Conservation (phyloP, 345 rosid genomes). For the Aquilaria sinensis region DNA sequence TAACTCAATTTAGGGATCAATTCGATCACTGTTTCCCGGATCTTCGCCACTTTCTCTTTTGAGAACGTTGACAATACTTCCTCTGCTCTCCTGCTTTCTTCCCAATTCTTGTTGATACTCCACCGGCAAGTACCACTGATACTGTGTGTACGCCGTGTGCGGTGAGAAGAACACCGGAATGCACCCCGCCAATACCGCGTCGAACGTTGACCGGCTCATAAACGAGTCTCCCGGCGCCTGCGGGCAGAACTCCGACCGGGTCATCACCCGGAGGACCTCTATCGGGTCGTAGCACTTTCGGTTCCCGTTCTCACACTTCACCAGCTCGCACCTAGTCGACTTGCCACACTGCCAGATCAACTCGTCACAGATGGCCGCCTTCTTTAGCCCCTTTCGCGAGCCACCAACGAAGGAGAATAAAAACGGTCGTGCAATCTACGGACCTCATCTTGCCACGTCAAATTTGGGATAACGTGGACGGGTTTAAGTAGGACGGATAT, state of each 20-base stretch:
- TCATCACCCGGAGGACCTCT: slow-evolving; percentile 30
- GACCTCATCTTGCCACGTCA: slow-evolving; percentile 31
- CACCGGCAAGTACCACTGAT: slow-evolving; percentile 38
- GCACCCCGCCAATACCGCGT: slow-evolving; percentile 44
- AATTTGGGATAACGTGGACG: slow-evolving; percentile 31
- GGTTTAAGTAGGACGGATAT: slow-evolving; percentile 58
- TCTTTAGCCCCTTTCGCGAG: slow-evolving; percentile 31
- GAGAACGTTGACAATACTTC: slow-evolving; percentile 28
- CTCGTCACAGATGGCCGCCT: slow-evolving; percentile 44
- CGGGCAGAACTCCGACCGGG: slow-evolving; percentile 35
- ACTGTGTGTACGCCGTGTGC: slow-evolving; percentile 61
- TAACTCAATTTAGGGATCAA: slow-evolving; percentile 43
- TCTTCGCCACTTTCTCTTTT: slow-evolving; percentile 18
- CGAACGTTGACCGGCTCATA: slow-evolving; percentile 49
- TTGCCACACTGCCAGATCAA: slow-evolving; percentile 38
- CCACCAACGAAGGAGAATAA: slow-evolving; percentile 54
- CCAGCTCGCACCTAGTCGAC: slow-evolving; percentile 33
- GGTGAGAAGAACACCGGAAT: slow-evolving; percentile 56
- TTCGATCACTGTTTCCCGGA: slow-evolving; percentile 27
- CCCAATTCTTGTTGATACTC: slow-evolving; percentile 17
- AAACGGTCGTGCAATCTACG: slow-evolving; percentile 25
- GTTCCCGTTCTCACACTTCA: slow-evolving; percentile 18
- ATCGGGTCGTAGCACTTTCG: slow-evolving; percentile 31
- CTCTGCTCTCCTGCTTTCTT: slow-evolving; percentile 19
- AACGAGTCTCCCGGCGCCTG: slow-evolving; percentile 60